phyloP scores from a whole-genome alignment of 805 yeast species.

The Saccharomycopsis sp. region DNA sequence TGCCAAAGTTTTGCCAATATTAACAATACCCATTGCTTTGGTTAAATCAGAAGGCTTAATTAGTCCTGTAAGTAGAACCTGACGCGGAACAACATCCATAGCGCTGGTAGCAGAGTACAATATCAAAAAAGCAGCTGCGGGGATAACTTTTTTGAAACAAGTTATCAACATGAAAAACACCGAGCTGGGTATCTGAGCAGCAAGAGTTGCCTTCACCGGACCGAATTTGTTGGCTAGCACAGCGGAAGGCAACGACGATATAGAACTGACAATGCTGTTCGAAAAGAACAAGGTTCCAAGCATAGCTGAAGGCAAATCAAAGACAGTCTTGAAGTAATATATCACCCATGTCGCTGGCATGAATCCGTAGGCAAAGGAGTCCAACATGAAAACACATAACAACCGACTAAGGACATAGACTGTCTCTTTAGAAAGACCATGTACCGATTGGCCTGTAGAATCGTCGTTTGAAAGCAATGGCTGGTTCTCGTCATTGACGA shows the following conservation, averaged over 20 bases:
- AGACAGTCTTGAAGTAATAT: conserved; percentile 62
- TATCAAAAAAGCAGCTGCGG: conserved; percentile 46
- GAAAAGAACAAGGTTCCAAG: conserved; percentile 64
- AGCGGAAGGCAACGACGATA: conserved; percentile 75
- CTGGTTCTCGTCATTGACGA: conserved; percentile 14
- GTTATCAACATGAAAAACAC: conserved; percentile 52
- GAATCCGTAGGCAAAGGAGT: conserved; percentile 83
- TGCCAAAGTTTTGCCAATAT: conserved; percentile 79
- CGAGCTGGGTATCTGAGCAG: conserved; percentile 76
- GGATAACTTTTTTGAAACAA: conserved; percentile 29
- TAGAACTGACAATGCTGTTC: conserved; percentile 54
- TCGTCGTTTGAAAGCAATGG: neutral
- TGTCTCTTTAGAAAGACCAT: conserved; percentile 35
- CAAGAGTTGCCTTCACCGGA: conserved; percentile 68
- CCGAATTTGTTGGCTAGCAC: conserved; percentile 59
- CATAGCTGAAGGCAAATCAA: conserved; percentile 44
- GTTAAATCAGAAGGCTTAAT: conserved; percentile 61
- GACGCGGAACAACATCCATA: conserved; percentile 92
- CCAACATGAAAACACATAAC: conserved; percentile 65
- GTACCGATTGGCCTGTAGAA: conserved; percentile 9
- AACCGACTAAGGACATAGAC: conserved; percentile 40
- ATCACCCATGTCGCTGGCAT: conserved; percentile 88
- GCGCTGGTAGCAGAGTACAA: conserved; percentile 58
- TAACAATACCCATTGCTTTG: conserved; percentile 76
- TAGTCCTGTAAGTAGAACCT: conserved; percentile 64